Percentiles rank a stretch among this genome's conserved stretches.
Evolutionary conservation across 192 early-diverging fungal species (phyloP).

Genomic region (Mortierella antarctica): DNA sequence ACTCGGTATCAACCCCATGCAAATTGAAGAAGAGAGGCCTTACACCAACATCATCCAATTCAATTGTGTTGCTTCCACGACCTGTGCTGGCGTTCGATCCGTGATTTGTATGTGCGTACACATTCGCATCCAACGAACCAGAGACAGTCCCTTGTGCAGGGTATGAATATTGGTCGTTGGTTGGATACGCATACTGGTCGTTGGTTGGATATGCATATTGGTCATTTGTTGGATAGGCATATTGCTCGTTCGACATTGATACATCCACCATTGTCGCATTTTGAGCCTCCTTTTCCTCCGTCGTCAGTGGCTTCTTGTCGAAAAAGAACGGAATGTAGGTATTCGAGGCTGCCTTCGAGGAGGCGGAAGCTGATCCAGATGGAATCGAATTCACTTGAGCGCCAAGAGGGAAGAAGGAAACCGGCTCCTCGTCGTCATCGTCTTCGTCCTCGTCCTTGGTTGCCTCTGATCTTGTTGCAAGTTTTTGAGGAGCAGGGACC

Average conservation of each 20-base stretch:
- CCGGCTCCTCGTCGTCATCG: constrained; percentile 27
- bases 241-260: constrained; percentile 37
- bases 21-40: not conserved
- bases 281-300: constrained; percentile 26
- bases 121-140: not conserved
- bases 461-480: not conserved
- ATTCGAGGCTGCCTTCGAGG: constrained; percentile 27
- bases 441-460: constrained; percentile 24
- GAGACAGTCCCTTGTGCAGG: not conserved
- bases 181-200: constrained; percentile 41
- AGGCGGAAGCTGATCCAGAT: not conserved
- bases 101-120: not conserved
- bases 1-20: not conserved
- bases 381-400: constrained; percentile 15
- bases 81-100: not conserved
- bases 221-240: constrained; percentile 38
- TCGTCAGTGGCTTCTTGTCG: constrained; percentile 43
- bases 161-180: constrained; percentile 37
- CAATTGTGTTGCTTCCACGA: constrained; percentile 6
- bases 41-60: constrained; percentile 32
- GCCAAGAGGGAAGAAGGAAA: constrained; percentile 43
- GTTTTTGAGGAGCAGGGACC: constrained; percentile 4
- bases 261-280: constrained; percentile 19
- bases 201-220: constrained; percentile 40
- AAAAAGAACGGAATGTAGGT: constrained; percentile 46